Evolutionary conservation across 2,329 filamentous ascomycete genomes (phyloP), one percentile per base, ranked within the genome.

Genomic region (Claviceps purpurea): DNA sequence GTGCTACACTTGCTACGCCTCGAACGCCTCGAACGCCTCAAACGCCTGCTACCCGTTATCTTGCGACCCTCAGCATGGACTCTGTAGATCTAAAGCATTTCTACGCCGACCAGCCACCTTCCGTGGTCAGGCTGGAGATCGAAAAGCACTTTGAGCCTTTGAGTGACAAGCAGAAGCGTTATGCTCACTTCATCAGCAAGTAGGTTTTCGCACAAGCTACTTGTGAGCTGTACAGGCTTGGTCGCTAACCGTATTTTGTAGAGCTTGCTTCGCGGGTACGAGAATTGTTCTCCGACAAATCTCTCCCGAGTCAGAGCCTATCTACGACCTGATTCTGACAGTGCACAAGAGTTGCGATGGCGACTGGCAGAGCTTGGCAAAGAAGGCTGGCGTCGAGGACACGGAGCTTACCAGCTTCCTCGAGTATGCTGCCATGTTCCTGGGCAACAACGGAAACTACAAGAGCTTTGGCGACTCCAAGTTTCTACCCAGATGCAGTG

Each of bases 111-210:
- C 84, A 85, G 57, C 93, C 93, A 46, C 93, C 93, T 1, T 86
- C 84, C 48, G 81, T 96, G 52, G 91, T 96, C 54, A 82, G 84
- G 47, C 79, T 98, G 49, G 84, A 89, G 66, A 93, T 97, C 66
- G 89, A 89, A 71, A 87, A 89, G 65, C 91, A 97, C 70, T 98
- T 97, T 62, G 85, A 91, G 52, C 81, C 82, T 39, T 69, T 93
- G 55, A 77, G 71, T 50, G 79, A 87, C 61, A 75, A 85, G 65
- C 81, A 95, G 72, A 89, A 91, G 73, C 83, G 86, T 64, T 96
- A 96, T 75, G 87, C 90, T 57, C 90, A 96, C 70, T 89, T 84
- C 64, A 87, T 95, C 65, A 88, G 84, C 78, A 81, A 78, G 85
- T 87, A 75, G 60, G 73, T 53, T 14, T 20, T 30, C 30, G 22